These are phyloP conservation scores for Heritiera littoralis DNA, from an alignment of 345 rosid genomes.

Conservation along the genomic window DNA sequence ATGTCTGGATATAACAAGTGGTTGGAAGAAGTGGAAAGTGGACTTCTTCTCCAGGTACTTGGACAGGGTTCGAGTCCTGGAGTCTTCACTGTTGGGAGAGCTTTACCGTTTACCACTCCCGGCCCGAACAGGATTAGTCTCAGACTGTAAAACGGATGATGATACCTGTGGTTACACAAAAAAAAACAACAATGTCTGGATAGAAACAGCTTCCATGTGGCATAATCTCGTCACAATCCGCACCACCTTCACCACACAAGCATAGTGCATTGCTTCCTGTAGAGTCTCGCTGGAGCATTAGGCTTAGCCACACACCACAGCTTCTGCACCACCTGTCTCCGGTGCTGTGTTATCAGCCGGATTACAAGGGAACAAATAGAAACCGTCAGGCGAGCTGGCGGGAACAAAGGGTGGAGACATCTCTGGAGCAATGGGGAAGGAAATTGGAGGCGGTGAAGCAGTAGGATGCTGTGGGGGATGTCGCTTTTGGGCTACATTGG, in stretches of 20 bases:
- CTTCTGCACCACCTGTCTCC: constrained; percentile 35
- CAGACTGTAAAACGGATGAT: no score
- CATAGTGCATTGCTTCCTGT: constrained; percentile 68
- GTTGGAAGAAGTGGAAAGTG: no score
- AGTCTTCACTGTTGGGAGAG: no score
- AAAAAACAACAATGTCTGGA: constrained; percentile 53
- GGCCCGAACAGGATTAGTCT: no score
- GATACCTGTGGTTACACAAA: no score
- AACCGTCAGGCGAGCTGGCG: constrained; percentile 28
- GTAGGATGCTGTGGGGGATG: constrained; percentile 25
- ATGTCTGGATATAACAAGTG: constrained; percentile 60
- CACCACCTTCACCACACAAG: constrained; percentile 73
- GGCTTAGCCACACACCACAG: constrained; percentile 84
- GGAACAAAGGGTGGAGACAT: constrained; percentile 35
- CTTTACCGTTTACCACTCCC: no score
- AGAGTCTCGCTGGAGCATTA: constrained; percentile 57
- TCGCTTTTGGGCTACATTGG: constrained; percentile 47
- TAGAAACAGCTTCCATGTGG: constrained; percentile 60
- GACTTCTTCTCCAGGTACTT: no score
- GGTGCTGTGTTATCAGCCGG: constrained; percentile 37
- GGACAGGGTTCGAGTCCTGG: no score
- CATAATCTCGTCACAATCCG: constrained; percentile 55
- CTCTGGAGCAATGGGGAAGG: constrained; percentile 41
- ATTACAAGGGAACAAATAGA: constrained; percentile 48
- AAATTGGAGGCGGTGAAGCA: constrained; percentile 31